A percentile compares a stretch with the other conserved stretches of the same genome.
Conservation (phyloP, 2,329 filamentous ascomycete species). For the Allantophomopsis cytisporea region DNA sequence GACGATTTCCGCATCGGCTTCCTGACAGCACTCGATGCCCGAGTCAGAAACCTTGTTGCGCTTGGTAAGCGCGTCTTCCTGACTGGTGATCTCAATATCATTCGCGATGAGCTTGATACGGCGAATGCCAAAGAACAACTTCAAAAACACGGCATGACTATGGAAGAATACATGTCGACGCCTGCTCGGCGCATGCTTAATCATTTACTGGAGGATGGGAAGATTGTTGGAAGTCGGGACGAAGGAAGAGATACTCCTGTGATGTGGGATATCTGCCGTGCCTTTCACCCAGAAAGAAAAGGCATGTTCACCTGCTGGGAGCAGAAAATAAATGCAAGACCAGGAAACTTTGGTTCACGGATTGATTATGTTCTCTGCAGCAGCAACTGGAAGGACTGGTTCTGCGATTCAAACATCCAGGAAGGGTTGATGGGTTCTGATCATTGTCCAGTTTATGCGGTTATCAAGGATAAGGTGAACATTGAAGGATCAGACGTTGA, state of each 20-base stretch:
- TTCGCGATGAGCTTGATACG: slow-evolving; percentile 50
- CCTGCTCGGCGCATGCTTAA: slow-evolving; percentile 73
- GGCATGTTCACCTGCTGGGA: slow-evolving; percentile 99
- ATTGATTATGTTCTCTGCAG: slow-evolving; percentile 92
- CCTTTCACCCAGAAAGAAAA: slow-evolving; percentile 62
- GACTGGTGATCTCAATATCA: slow-evolving; percentile 80
- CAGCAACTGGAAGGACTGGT: slow-evolving; percentile 66
- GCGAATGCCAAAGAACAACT: slow-evolving; percentile 62
- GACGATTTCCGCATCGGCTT: slow-evolving; percentile 75
- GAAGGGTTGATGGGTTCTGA: slow-evolving; percentile 91
- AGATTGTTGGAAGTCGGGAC: slow-evolving; percentile 52
- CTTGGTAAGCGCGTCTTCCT: slow-evolving; percentile 78
- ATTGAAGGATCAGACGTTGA: slow-evolving; percentile 33
- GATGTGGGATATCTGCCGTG: slow-evolving; percentile 72
- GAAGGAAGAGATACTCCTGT: slow-evolving; percentile 56
- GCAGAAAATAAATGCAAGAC: slow-evolving; percentile 86
- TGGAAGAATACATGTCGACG: slow-evolving; percentile 58
- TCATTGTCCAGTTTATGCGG: slow-evolving; percentile 85
- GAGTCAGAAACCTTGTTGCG: slow-evolving; percentile 70
- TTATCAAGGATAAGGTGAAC: slow-evolving; percentile 49
- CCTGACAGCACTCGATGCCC: slow-evolving; percentile 64
- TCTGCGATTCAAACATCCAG: slow-evolving; percentile 72
- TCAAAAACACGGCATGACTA: slow-evolving; percentile 51
- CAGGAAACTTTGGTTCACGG: slow-evolving; percentile 80
- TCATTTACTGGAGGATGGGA: slow-evolving; percentile 65